Conservation (phyloP, 495 filamentous ascomycete species). For the Podospora didyma region DNA sequence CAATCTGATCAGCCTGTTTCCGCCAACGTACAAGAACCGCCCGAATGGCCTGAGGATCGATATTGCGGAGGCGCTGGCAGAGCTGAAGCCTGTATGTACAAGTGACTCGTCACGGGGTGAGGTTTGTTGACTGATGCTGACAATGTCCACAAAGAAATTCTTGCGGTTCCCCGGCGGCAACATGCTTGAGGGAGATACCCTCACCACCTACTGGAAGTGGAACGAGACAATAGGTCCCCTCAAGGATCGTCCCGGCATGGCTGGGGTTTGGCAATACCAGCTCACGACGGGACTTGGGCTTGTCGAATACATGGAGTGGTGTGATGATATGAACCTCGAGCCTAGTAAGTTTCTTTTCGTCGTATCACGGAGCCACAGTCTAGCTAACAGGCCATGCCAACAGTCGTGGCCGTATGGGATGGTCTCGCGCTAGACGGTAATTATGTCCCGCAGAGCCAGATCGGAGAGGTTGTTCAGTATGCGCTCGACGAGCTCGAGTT, state of each 20-base stretch:
- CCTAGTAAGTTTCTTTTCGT: conserved; percentile 27
- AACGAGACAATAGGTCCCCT: conserved; percentile 63
- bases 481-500: conserved; percentile 67
- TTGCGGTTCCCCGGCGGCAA: conserved; percentile 66
- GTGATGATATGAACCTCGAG: conserved; percentile 57
- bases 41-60: conserved; percentile 60
- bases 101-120: not conserved
- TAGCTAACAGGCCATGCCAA: no score
- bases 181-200: conserved; percentile 56
- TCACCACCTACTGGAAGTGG: conserved; percentile 60
- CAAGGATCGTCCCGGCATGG: conserved; percentile 56
- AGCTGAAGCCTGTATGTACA: conserved; percentile 42
- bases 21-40: conserved; percentile 60
- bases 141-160: conserved; percentile 38
- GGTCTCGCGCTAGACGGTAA: conserved; percentile 60
- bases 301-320: conserved; percentile 63
- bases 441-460: conserved; percentile 34
- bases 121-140: not conserved
- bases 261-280: conserved; percentile 58
- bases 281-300: conserved; percentile 61
- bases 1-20: conserved; percentile 62
- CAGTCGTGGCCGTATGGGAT: conserved; percentile 44
- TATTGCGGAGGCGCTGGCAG: conserved; percentile 51
- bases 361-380: not conserved
- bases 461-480: conserved; percentile 51